phyloP scores from a whole-genome alignment of 2,329 filamentous ascomycete genomes.

The Clarireedia hainanense region DNA sequence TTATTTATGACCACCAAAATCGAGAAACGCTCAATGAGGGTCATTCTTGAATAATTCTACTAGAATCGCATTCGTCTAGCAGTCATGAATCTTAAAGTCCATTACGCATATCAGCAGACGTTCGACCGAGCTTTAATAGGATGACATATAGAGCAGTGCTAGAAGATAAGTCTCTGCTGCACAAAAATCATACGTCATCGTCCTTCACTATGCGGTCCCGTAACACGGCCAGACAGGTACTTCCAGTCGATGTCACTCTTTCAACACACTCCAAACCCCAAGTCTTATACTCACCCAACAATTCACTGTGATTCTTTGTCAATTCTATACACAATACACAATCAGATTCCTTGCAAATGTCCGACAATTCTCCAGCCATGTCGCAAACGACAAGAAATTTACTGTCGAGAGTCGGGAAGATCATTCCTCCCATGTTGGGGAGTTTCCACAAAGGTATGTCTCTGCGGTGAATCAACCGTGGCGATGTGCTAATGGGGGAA shows the following conservation, averaged over 20 bases:
- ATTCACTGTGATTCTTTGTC: background rate
- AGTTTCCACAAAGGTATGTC: conserved; percentile 84
- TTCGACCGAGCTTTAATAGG: too few relatives aligned
- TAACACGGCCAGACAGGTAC: background rate
- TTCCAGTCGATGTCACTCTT: background rate
- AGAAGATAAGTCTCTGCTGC: too few relatives aligned
- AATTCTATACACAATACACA: background rate
- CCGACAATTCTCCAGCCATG: conserved; percentile 40
- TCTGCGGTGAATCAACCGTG: background rate
- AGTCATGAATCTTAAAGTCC: too few relatives aligned
- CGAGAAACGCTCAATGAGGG: too few relatives aligned
- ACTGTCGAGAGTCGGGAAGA: conserved; percentile 72
- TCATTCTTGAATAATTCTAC: too few relatives aligned
- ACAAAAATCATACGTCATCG: too few relatives aligned
- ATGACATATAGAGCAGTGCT: too few relatives aligned
- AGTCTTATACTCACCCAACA: background rate
- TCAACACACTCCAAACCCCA: too few relatives aligned
- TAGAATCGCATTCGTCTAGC: too few relatives aligned
- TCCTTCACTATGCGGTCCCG: too few relatives aligned
- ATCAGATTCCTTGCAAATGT: conserved; percentile 16
- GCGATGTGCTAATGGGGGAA: conserved; percentile 10
- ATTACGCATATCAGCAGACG: too few relatives aligned
- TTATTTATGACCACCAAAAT: too few relatives aligned
- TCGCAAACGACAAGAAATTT: conserved; percentile 66
- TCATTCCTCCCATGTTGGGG: conserved; percentile 91